Base-by-base conservation (phyloP, 352 stramenopile genomes). In the Pythium vanterpoolii region DNA sequence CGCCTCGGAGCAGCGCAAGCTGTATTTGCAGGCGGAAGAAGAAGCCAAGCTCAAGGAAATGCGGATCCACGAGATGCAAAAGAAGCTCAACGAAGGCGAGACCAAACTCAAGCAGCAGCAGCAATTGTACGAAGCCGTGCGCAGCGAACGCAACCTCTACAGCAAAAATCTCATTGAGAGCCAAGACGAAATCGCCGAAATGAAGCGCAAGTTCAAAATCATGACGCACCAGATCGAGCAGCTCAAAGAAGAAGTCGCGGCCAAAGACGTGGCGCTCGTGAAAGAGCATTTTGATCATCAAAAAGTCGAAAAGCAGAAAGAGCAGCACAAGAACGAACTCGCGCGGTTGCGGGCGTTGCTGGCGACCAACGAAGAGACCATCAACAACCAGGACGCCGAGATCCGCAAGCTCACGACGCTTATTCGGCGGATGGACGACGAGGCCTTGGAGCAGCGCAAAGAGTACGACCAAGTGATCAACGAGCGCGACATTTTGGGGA, bases 131-230 rank as follows among this genome's bases (percentile, higher is more conserved):
- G 96, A 99, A 53, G 80, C 73, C 23, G 92, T 98, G 26, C 91
- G 94, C 34, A 89, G 78, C 43, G 96, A 99, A 53, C 85, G 90
- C 36, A 99, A 98, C 60, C 63, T 98, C 44, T 98, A 98, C 77
- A 93, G 81, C 64, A 99, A 98, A 74, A 96, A 98, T 53, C 78
- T 99, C 26, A 96, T 98, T 51, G 95, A 98, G 67, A 87, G 85
- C 21, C 92, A 98, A 62, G 93, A 98, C 69, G 95, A 98, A 66
- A 98, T 99, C 40, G 83, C 83, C 8, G 89, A 98, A 68, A 96
- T 99, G 83, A 98, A 98, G 66, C 84, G 93, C 67, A 98, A 98
- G 68, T 97, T 98, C 72, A 98, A 98, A 70, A 98, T 98, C 71
- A 90, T 98, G 67, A 97, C 86, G 40, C 90, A 98, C 71, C 89